Evolutionary conservation across 164 flowering plant species (phyloP).

Genomic region (Aristolochia contorta): DNA sequence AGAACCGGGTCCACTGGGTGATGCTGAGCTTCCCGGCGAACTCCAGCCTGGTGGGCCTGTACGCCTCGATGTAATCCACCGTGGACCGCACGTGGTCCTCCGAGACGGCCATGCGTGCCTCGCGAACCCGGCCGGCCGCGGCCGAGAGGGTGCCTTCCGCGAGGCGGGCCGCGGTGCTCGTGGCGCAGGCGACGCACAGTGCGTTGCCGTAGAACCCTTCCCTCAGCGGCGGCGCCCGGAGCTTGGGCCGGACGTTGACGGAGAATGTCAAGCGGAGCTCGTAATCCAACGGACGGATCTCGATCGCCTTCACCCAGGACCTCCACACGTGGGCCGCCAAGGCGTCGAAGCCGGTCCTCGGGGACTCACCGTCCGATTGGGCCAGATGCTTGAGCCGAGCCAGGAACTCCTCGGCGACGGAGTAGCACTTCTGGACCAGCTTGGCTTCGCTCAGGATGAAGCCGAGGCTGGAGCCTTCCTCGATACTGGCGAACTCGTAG

Average conservation of each 20-base stretch:
- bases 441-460: conserved; percentile 33
- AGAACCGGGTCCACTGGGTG: conserved; percentile 87
- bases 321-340: conserved; percentile 88
- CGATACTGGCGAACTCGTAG: conserved; percentile 46
- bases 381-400: conserved; percentile 33
- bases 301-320: conserved; percentile 71
- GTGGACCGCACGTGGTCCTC: conserved; percentile 74
- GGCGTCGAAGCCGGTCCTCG: conserved; percentile 60
- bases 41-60: conserved; percentile 59
- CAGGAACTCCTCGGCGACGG: conserved; percentile 43
- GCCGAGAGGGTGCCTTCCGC: conserved; percentile 24
- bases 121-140: conserved; percentile 33
- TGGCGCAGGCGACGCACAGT: conserved; percentile 59
- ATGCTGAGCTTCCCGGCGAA: conserved; percentile 77
- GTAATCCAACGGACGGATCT: conserved; percentile 49
- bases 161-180: conserved; percentile 45
- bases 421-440: conserved; percentile 57
- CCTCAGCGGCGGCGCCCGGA: conserved; percentile 35
- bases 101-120: conserved; percentile 36
- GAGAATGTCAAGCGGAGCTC: conserved; percentile 60
- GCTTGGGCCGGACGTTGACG: conserved; percentile 54
- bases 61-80: conserved; percentile 48
- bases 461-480: conserved; percentile 53
- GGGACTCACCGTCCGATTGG: conserved; percentile 12
- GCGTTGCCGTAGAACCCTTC: conserved; percentile 77